Percentiles rank a stretch among this genome's conserved stretches.
Evolutionary conservation across 169 alveolate species (phyloP).

Genomic region (Theileria annulata): DNA sequence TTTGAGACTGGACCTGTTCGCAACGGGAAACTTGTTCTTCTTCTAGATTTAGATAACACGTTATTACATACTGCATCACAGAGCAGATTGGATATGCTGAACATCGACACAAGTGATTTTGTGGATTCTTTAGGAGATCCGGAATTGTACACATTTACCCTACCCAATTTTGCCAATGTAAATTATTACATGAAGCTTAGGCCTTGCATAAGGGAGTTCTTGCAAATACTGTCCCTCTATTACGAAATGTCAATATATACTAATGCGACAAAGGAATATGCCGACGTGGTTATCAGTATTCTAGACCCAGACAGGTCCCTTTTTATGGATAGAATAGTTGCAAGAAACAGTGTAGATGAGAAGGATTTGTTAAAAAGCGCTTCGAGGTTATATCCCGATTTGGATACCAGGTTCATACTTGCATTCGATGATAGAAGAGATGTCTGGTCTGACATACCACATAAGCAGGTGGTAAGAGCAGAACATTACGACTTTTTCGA

Average conservation of each 20-base stretch:
- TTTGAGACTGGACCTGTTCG: slow-evolving; percentile 67
- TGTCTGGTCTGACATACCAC: slow-evolving; percentile 87
- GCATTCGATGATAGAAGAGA: slow-evolving; percentile 89
- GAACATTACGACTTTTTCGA: slow-evolving; percentile 89
- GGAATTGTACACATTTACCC: slow-evolving; percentile 84
- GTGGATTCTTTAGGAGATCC: slow-evolving; percentile 86
- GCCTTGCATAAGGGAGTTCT: slow-evolving; percentile 86
- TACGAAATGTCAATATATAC: slow-evolving; percentile 88
- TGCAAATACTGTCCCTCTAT: slow-evolving; percentile 82
- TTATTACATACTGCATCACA: slow-evolving; percentile 86
- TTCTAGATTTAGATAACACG: slow-evolving; percentile 88
- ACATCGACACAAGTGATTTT: slow-evolving; percentile 82
- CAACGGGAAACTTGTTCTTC: slow-evolving; percentile 80
- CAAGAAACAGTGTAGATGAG: slow-evolving; percentile 83
- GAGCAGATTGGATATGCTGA: slow-evolving; percentile 79
- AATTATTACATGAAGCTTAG: slow-evolving; percentile 86
- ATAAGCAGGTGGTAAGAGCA: slow-evolving; percentile 87
- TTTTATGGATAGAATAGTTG: slow-evolving; percentile 87
- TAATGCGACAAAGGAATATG: slow-evolving; percentile 90
- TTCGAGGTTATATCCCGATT: slow-evolving; percentile 78
- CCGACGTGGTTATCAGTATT: slow-evolving; percentile 88
- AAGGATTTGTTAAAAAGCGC: slow-evolving; percentile 80
- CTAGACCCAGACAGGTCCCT: slow-evolving; percentile 87
- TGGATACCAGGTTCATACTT: slow-evolving; percentile 83
- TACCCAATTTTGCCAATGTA: slow-evolving; percentile 83